Percentiles rank a stretch among this genome's conserved stretches.
These are phyloP conservation scores for Parietaria judaica DNA, from an alignment of 306 rosid species.

Conservation along the genomic window DNA sequence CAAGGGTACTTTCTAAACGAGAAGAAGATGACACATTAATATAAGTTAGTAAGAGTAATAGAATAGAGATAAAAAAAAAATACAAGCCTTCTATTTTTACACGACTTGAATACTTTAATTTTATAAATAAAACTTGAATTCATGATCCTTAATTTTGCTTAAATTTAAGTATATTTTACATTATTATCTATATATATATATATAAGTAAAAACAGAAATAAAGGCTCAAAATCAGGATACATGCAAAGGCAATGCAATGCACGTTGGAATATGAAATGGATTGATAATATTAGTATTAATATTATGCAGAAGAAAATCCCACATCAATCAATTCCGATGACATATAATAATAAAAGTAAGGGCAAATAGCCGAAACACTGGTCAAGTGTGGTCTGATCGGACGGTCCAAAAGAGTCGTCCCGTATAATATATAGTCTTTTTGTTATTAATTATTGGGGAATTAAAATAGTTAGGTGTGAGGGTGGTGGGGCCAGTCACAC, in stretches of 20 bases:
- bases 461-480: slow-evolving; percentile 19
- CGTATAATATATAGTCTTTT: background rate
- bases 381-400: slow-evolving; percentile 8
- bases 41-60: too few species aligned
- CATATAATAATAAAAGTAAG: background rate
- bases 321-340: slow-evolving; percentile 14
- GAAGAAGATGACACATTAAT: too few species aligned
- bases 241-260: slow-evolving; percentile 2
- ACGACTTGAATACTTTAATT: too few species aligned
- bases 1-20: too few species aligned
- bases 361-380: background rate
- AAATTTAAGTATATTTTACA: too few species aligned
- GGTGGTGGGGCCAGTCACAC: slow-evolving; percentile 62
- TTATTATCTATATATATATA: background rate
- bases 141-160: too few species aligned
- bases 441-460: background rate
- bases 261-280: background rate
- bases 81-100: too few species aligned
- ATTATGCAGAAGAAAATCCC: background rate
- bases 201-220: background rate
- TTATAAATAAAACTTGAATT: too few species aligned
- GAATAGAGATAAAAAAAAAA: too few species aligned
- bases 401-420: slow-evolving; percentile 7
- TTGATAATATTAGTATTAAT: too few species aligned
- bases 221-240: slow-evolving; percentile 10